Percentiles rank a stretch among this genome's conserved stretches.
Conservation (phyloP, 768 basidiomycete genomes). For the Auricularia sp. region DNA sequence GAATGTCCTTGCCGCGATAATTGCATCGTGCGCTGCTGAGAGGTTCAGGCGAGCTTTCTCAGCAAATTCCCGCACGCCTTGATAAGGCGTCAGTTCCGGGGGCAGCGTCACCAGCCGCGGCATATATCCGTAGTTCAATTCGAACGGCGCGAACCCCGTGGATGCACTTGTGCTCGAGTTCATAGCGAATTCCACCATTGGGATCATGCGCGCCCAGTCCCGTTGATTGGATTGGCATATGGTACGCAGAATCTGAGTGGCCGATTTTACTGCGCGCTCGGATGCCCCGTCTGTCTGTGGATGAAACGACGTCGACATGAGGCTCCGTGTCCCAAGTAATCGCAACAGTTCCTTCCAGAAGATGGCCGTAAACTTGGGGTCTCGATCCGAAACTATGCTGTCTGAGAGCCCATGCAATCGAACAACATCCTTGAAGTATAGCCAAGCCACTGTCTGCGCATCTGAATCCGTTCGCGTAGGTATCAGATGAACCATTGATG, state of each 20-base stretch:
- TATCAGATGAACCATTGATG: slow-evolving; percentile 15
- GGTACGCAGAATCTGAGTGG: slow-evolving; percentile 30
- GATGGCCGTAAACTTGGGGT: background rate
- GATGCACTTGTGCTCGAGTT: slow-evolving; percentile 22
- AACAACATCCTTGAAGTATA: background rate
- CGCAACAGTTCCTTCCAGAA: slow-evolving; percentile 1
- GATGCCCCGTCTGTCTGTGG: background rate
- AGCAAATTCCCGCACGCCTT: background rate
- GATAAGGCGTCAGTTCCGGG: background rate
- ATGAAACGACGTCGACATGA: slow-evolving; percentile 4
- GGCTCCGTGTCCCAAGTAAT: background rate
- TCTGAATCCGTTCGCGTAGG: slow-evolving; percentile 7
- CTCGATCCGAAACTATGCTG: slow-evolving; percentile 1
- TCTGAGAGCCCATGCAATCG: background rate
- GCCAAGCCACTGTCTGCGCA: background rate
- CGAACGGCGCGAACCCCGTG: slow-evolving; percentile 25
- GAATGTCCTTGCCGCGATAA: slow-evolving; percentile 21
- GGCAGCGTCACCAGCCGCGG: background rate
- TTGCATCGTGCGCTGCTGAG: background rate
- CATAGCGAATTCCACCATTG: slow-evolving; percentile 25
- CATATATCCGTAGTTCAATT: slow-evolving; percentile 15
- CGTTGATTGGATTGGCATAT: slow-evolving; percentile 25
- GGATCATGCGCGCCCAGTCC: slow-evolving; percentile 26
- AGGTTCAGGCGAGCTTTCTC: background rate
- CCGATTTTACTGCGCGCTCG: slow-evolving; percentile 16